Conservation (phyloP, 73 alveolate genomes). For the Effrenium voratum region DNA sequence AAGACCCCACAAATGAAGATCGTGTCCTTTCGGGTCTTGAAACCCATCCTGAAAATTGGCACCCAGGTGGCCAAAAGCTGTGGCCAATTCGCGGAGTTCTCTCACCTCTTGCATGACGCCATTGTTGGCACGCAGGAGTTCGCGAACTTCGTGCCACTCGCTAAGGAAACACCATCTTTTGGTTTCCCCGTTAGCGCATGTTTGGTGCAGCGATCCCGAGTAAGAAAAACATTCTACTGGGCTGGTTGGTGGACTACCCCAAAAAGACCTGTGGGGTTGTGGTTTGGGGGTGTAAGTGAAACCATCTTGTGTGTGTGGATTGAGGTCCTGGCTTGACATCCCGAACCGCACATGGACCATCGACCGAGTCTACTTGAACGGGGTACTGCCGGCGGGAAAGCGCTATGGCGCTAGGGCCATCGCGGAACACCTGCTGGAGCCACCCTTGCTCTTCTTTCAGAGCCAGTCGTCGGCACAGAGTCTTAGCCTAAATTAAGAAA, state of each 20-base stretch:
- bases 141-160: slow-evolving; percentile 44
- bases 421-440: slow-evolving; percentile 50
- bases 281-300: no score
- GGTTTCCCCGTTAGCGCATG: no score
- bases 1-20: no score
- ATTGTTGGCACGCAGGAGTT: slow-evolving; percentile 17
- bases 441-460: slow-evolving; percentile 28
- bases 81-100: slow-evolving; percentile 48
- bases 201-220: no score
- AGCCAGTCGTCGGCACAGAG: background rate
- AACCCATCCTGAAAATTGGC: no score
- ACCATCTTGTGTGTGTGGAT: no score
- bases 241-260: no score
- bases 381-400: slow-evolving; percentile 48
- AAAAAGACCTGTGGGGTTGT: no score
- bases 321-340: slow-evolving; percentile 57
- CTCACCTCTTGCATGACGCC: slow-evolving; percentile 28
- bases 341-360: slow-evolving; percentile 53
- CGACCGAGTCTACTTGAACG: slow-evolving; percentile 65
- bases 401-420: slow-evolving; percentile 53
- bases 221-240: no score
- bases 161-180: no score
- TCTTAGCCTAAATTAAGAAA: no score
- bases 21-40: no score
- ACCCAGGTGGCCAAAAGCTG: background rate